These are phyloP conservation scores for Didymella keratinophila DNA, from an alignment of 2,329 filamentous ascomycete genomes.

Conservation along the genomic window DNA sequence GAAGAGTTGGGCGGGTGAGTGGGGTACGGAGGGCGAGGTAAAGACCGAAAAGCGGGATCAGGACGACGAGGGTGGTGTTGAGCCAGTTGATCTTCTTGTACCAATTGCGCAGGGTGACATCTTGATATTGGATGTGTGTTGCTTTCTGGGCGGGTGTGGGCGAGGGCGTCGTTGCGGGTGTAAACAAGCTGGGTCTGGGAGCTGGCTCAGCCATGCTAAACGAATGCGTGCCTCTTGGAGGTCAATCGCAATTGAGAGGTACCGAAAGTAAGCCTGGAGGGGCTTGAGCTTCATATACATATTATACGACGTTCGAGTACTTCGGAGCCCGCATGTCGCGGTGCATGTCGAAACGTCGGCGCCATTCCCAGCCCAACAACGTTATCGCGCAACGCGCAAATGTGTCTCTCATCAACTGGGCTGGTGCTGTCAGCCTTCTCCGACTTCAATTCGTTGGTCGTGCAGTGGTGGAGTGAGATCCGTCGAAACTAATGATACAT, in stretches of 20 bases:
- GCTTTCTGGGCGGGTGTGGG: constrained; percentile 20
- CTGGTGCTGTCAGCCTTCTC: constrained; percentile 1
- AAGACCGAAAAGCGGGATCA: constrained; percentile 76
- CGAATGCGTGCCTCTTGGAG: not conserved
- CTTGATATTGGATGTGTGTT: constrained; percentile 30
- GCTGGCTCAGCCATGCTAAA: constrained; percentile 16
- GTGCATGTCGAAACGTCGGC: constrained; percentile 6
- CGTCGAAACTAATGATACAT: constrained; percentile 15
- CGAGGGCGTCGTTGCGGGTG: constrained; percentile 6
- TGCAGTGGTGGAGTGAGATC: constrained; percentile 20
- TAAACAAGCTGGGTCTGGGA: constrained; percentile 14
- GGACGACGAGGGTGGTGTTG: constrained; percentile 80
- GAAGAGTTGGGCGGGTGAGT: constrained; percentile 71
- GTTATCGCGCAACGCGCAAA: not conserved
- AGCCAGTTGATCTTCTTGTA: constrained; percentile 93
- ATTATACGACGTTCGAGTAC: constrained; percentile 1
- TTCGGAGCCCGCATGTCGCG: constrained; percentile 1
- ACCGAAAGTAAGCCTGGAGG: not conserved
- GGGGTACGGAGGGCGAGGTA: constrained; percentile 80
- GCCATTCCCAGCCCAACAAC: constrained; percentile 3
- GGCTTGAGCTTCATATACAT: constrained; percentile 8
- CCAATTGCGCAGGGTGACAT: constrained; percentile 68
- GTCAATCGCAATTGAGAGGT: not conserved
- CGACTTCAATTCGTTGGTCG: constrained; percentile 13
- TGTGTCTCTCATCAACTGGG: not conserved